Conservation (phyloP, 164 flowering plant genomes). For the Magnolia sinica region DNA sequence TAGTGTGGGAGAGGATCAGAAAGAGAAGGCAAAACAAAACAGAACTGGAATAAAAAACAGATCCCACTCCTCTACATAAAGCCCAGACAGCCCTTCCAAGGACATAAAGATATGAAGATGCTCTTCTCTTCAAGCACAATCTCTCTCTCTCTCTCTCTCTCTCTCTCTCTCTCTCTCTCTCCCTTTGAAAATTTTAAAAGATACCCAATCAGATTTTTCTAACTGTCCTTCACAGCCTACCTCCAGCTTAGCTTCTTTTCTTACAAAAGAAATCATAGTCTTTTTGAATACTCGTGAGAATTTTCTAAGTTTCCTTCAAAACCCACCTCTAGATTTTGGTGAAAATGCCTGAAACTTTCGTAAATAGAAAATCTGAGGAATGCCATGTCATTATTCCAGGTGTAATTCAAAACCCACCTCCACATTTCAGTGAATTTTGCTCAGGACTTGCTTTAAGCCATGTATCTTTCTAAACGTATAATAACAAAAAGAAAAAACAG, state of each 20-base stretch:
- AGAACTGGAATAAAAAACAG: conserved; percentile 17
- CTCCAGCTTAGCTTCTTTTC: background rate
- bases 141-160: no score
- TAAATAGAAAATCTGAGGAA: background rate
- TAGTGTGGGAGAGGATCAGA: conserved; percentile 16
- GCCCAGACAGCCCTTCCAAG: conserved; percentile 40
- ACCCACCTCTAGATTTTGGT: conserved; percentile 4
- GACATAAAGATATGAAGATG: conserved; percentile 24
- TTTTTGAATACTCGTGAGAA: background rate
- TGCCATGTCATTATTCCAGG: background rate
- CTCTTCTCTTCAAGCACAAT: background rate
- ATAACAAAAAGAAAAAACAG: background rate
- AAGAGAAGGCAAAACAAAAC: conserved; percentile 23
- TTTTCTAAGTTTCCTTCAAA: background rate
- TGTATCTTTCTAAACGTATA: background rate
- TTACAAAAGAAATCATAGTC: background rate
- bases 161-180: conserved; percentile 4
- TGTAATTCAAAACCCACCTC: background rate
- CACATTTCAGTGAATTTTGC: no score
- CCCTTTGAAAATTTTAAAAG: conserved; percentile 19
- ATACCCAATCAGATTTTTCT: conserved; percentile 21
- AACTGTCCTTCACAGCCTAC: conserved; percentile 24
- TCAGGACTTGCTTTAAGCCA: background rate
- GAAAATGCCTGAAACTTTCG: conserved; percentile 5
- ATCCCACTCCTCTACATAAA: conserved; percentile 31